phyloP scores from a whole-genome alignment of 306 rosid genomes.

The Macrotyloma uniflorum region DNA sequence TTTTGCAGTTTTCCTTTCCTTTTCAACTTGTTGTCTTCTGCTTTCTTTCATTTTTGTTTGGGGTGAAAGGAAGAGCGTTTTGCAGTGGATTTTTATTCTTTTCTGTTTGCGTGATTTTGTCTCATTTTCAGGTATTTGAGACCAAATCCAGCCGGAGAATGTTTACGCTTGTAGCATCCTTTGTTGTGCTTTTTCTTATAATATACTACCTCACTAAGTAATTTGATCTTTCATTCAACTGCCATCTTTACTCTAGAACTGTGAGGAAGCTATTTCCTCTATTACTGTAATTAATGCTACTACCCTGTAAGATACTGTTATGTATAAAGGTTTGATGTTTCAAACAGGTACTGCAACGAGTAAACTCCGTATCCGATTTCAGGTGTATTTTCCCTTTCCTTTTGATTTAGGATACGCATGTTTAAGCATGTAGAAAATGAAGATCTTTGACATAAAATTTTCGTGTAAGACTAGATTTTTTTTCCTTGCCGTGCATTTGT shows the following conservation, averaged over 20 bases:
- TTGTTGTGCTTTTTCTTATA: slow-evolving; percentile 79
- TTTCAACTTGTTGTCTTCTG: background rate
- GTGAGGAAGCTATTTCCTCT: slow-evolving; percentile 25
- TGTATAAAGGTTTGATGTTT: slow-evolving; percentile 49
- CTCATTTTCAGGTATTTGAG: slow-evolving; percentile 76
- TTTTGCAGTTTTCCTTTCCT: background rate
- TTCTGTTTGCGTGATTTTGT: slow-evolving; percentile 25
- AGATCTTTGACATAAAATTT: background rate
- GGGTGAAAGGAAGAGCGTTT: background rate
- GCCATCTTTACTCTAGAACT: slow-evolving; percentile 28
- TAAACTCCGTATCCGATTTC: slow-evolving; percentile 27
- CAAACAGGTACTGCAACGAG: slow-evolving; percentile 29
- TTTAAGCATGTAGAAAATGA: background rate
- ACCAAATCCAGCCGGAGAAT: slow-evolving; percentile 88
- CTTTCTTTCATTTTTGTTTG: background rate
- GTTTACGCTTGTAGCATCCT: slow-evolving; percentile 85
- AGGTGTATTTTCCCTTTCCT: background rate
- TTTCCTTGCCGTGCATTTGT: too few relatives aligned
- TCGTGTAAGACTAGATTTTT: background rate
- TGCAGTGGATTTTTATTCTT: slow-evolving; percentile 13
- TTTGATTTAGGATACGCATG: background rate
- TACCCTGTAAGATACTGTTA: slow-evolving; percentile 29
- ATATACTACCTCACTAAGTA: slow-evolving; percentile 83
- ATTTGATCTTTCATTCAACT: slow-evolving; percentile 32
- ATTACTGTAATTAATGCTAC: slow-evolving; percentile 45